phyloP scores from a whole-genome alignment of 2,329 filamentous ascomycete species.

The Akanthomyces muscarius region DNA sequence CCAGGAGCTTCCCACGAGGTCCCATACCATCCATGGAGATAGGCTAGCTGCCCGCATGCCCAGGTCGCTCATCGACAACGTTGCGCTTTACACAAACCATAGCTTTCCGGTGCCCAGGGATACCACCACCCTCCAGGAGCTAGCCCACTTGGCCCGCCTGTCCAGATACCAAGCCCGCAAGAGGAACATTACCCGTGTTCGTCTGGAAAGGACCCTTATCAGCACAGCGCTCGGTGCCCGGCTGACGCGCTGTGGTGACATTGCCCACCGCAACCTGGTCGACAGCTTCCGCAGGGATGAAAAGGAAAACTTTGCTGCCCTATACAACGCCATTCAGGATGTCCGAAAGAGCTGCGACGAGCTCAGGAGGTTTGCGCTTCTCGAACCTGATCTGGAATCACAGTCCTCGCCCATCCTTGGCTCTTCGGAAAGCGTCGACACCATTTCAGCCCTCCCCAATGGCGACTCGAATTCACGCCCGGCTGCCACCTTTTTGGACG shows the following conservation, averaged over 20 bases:
- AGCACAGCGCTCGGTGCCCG: constrained; percentile 72
- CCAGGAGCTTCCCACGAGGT: constrained; percentile 4
- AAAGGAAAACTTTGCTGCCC: constrained; percentile 68
- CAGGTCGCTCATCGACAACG: constrained; percentile 58
- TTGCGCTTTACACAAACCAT: constrained; percentile 62
- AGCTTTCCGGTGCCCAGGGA: constrained; percentile 57
- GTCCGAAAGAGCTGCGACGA: constrained; percentile 74
- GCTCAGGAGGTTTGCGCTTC: constrained; percentile 63
- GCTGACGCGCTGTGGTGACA: constrained; percentile 68
- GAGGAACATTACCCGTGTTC: constrained; percentile 66
- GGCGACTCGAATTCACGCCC: constrained; percentile 26
- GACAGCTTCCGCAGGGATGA: constrained; percentile 76
- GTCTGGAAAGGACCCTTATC: constrained; percentile 69
- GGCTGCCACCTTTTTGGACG: constrained; percentile 57
- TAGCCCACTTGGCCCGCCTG: constrained; percentile 72
- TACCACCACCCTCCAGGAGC: constrained; percentile 68
- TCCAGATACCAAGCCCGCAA: constrained; percentile 81
- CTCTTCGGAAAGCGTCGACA: constrained; percentile 49
- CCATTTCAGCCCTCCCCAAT: constrained; percentile 40
- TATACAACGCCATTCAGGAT: constrained; percentile 76
- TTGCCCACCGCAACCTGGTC: constrained; percentile 70
- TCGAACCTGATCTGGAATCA: constrained; percentile 69
- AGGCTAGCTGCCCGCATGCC: constrained; percentile 9
- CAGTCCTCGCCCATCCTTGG: constrained; percentile 38
- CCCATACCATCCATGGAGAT: constrained; percentile 10